These are phyloP conservation scores for Aspergillus campestris DNA, from an alignment of 495 filamentous ascomycete genomes.

Conservation along the genomic window DNA sequence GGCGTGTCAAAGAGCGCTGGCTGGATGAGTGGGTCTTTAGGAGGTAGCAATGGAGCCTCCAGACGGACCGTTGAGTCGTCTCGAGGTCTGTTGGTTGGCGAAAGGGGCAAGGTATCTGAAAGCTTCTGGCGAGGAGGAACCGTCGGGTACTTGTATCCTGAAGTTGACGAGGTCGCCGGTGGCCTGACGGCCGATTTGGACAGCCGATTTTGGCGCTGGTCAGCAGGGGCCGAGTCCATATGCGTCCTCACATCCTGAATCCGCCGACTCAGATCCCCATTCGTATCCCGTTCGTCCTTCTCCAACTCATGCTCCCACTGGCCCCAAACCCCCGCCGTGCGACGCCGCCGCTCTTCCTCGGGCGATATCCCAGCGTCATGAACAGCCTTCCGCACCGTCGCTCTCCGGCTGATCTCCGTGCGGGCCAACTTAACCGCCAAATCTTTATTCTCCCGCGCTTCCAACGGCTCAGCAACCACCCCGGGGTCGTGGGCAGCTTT, in stretches of 20 bases:
- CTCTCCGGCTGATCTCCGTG: slow-evolving; percentile 62
- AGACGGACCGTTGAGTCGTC: slow-evolving; percentile 22
- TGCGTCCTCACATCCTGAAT: slow-evolving; percentile 37
- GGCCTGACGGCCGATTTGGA: slow-evolving; percentile 10
- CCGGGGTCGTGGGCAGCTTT: slow-evolving; percentile 30
- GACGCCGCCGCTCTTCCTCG: slow-evolving; percentile 48
- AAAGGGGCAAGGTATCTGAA: slow-evolving; percentile 14
- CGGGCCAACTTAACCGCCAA: slow-evolving; percentile 72
- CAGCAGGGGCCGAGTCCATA: slow-evolving; percentile 19
- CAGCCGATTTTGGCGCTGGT: slow-evolving; percentile 1
- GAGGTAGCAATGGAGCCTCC: slow-evolving; percentile 39
- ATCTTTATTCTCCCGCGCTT: slow-evolving; percentile 62
- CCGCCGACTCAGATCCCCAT: slow-evolving; percentile 36
- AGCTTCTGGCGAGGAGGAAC: slow-evolving; percentile 43
- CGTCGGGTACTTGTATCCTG: slow-evolving; percentile 44
- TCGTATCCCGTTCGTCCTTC: slow-evolving; percentile 17
- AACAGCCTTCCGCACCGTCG: slow-evolving; percentile 46
- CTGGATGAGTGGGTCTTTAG: slow-evolving; percentile 31
- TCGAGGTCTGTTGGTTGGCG: slow-evolving; percentile 9
- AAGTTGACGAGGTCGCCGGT: slow-evolving; percentile 5
- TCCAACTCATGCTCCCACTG: slow-evolving; percentile 43
- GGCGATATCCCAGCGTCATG: slow-evolving; percentile 44
- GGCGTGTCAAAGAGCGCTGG: slow-evolving; percentile 12
- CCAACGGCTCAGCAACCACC: slow-evolving; percentile 44
- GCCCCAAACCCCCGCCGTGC: slow-evolving; percentile 56